These are phyloP conservation scores for Coemansia sp. DNA, from an alignment of 192 early-diverging fungal genomes.

Conservation along the genomic window DNA sequence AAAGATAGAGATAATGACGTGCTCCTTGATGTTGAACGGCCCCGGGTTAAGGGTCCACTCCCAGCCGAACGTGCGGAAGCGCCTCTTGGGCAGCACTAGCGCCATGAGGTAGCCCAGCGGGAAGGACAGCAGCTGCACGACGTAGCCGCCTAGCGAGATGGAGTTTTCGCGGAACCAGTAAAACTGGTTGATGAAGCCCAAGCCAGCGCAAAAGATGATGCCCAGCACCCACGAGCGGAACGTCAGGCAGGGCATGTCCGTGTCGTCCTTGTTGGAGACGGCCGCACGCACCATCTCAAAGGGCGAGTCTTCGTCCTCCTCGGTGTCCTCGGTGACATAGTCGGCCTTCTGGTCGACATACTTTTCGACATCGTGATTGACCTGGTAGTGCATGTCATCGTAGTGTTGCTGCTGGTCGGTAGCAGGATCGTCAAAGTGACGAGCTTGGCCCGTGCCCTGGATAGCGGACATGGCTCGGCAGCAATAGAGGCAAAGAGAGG, in stretches of 20 bases:
- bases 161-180: constrained; percentile 85
- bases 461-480: background rate
- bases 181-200: constrained; percentile 75
- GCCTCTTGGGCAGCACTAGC: constrained; percentile 54
- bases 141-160: constrained; percentile 60
- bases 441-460: background rate
- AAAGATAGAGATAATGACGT: constrained; percentile 77
- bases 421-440: background rate
- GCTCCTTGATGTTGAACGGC: constrained; percentile 86
- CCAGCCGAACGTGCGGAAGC: constrained; percentile 51
- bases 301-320: constrained; percentile 51
- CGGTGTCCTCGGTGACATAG: constrained; percentile 1
- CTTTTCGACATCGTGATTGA: background rate
- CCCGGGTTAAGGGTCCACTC: constrained; percentile 72
- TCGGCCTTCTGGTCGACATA: background rate
- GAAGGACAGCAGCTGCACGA: constrained; percentile 72
- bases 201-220: constrained; percentile 57
- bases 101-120: constrained; percentile 69
- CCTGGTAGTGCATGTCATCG: background rate
- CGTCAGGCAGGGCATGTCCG: constrained; percentile 61
- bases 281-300: constrained; percentile 68
- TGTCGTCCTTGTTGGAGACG: constrained; percentile 68
- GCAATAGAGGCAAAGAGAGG: background rate
- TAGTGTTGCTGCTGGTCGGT: background rate
- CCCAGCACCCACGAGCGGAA: constrained; percentile 74